phyloP scores from a whole-genome alignment of 1,284 basidiomycete genomes.

The Trametes versicolor region DNA sequence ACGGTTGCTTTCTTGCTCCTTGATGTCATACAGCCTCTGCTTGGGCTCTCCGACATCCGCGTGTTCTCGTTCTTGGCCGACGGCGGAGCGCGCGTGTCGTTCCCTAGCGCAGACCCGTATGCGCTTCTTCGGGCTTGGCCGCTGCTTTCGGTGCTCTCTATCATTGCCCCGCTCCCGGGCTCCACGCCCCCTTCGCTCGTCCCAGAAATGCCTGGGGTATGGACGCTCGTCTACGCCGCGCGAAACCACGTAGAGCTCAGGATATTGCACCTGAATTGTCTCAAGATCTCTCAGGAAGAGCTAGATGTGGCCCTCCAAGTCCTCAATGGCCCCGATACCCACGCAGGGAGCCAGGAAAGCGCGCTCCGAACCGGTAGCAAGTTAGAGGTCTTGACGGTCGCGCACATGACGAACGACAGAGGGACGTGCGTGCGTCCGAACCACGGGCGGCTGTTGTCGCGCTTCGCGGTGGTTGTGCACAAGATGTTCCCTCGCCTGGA shows the following conservation, averaged over 20 bases:
- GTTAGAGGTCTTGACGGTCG: neutral
- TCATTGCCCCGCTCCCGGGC: neutral
- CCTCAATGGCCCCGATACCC: neutral
- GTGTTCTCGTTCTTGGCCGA: neutral
- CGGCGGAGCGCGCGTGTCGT: no score
- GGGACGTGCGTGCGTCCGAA: neutral
- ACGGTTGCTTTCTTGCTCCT: neutral
- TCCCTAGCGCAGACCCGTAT: neutral
- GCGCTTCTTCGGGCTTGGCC: neutral
- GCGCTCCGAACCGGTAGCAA: neutral
- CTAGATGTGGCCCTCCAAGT: neutral
- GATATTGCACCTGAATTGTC: neutral
- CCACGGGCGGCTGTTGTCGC: neutral
- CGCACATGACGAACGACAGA: neutral
- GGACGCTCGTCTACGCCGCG: neutral
- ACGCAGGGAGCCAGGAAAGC: neutral
- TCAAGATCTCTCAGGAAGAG: neutral
- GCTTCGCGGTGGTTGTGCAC: neutral
- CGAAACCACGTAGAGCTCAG: neutral
- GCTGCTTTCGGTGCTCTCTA: neutral
- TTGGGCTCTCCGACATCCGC: neutral
- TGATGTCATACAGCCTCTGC: neutral
- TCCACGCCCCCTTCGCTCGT: neutral
- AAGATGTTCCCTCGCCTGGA: slow-evolving; percentile 1
- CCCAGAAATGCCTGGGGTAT: neutral